These are phyloP conservation scores for Candida pseudoglaebosa DNA, from an alignment of 805 yeast species.

Conservation along the genomic window DNA sequence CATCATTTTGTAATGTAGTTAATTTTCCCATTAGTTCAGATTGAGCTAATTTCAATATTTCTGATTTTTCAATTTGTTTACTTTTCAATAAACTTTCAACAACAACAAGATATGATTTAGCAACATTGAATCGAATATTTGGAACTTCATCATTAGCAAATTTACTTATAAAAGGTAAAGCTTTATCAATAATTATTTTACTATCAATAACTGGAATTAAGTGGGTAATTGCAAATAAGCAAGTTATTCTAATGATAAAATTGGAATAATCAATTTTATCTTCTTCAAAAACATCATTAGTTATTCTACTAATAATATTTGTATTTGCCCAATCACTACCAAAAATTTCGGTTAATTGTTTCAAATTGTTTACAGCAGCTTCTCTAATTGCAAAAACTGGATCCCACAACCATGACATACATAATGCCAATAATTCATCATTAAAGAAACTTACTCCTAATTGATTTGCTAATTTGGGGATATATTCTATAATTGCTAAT, in stretches of 20 bases:
- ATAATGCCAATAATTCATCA: constrained; percentile 82
- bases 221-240: constrained; percentile 82
- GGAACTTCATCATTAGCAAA: constrained; percentile 83
- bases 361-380: constrained; percentile 86
- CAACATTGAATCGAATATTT: constrained; percentile 91
- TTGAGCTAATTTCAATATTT: constrained; percentile 24
- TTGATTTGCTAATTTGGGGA: constrained; percentile 91
- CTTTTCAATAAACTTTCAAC: constrained; percentile 46
- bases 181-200: constrained; percentile 53
- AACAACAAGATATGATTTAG: constrained; percentile 69
- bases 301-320: constrained; percentile 75
- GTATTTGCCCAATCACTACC: constrained; percentile 92
- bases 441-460: constrained; percentile 91
- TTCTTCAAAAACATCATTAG: constrained; percentile 32
- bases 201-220: constrained; percentile 67
- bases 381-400: constrained; percentile 93
- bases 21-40: constrained; percentile 60
- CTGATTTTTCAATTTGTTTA: constrained; percentile 14
- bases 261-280: constrained; percentile 52
- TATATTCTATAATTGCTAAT: constrained; percentile 92
- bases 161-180: constrained; percentile 75
- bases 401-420: constrained; percentile 99
- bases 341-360: constrained; percentile 75
- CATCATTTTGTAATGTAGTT: constrained; percentile 62
- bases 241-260: constrained; percentile 88